Base-by-base conservation (phyloP, 345 rosid species). In the Eucalyptus albens region DNA sequence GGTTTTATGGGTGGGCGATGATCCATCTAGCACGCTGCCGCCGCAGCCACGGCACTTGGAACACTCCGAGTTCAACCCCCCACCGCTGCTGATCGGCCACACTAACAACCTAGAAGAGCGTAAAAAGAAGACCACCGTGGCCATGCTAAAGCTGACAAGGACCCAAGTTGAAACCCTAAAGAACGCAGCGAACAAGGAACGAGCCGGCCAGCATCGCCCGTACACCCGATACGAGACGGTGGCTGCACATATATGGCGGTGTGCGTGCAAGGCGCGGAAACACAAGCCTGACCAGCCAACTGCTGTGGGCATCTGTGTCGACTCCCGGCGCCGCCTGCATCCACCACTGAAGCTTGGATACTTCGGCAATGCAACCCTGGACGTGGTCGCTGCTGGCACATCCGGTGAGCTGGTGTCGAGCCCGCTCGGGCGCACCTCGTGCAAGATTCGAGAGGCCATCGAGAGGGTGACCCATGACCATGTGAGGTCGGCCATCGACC, bases 81-180 rank as follows among this genome's bases (percentile, higher is more conserved):
- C 94, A 6, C 97, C 95, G 3, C 67, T 95, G 21, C 88, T 95
- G 91, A 86, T 94, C 16, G 96, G 96, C 42, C 80, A 86, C 89
- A 55, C 65, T 16, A 88, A 90, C 83, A 92, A 92, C 13, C 80
- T 85, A 8, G 95, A 93, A 49, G 94, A 94, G 87, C 88, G 92
- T 15, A 90, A 90, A 31, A 94, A 94, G 90, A 90, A 92, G 88
- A 94, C 97, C 12, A 88, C 88, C 4, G 89, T 92, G 69, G 94
- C 90, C 62, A 93, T 91, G 94, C 88, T 95, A 44, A 94, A 89
- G 50, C 77, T 95, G 19, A 92, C 93, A 56, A 92, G 91, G 88
- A 19, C 89, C 53, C 93, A 94, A 90, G 93, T 94, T 16, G 93
- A 94, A 88, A 94, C 89, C 59, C 93, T 95, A 12, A 93, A 88